These are phyloP conservation scores for Psidium guajava DNA, from an alignment of 345 rosid genomes.

Conservation along the genomic window DNA sequence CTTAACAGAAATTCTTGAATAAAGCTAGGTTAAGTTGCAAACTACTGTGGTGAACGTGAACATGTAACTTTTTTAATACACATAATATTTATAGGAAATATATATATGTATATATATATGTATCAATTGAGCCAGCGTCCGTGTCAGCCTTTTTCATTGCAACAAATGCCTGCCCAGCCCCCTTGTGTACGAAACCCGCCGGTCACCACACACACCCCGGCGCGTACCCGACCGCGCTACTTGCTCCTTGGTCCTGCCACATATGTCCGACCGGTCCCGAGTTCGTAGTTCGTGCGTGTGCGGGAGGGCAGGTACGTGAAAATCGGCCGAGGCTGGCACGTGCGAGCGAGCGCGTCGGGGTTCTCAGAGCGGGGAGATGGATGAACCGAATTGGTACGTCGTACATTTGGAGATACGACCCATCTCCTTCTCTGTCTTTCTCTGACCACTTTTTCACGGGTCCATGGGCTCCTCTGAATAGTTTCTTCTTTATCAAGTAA, in stretches of 20 bases:
- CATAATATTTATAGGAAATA: too few relatives aligned
- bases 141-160: neutral
- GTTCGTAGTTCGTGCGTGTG: neutral
- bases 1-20: neutral
- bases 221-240: neutral
- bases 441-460: neutral
- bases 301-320: neutral
- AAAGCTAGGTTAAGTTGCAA: neutral
- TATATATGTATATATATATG: neutral
- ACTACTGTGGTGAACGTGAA: neutral
- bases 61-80: neutral
- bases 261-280: neutral
- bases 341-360: neutral
- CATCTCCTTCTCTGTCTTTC: neutral
- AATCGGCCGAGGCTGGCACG: neutral
- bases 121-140: neutral
- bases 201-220: neutral
- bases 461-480: neutral
- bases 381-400: neutral
- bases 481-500: too few relatives aligned
- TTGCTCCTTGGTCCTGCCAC: neutral
- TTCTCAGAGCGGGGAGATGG: neutral
- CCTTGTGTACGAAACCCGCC: neutral
- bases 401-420: neutral
- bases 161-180: neutral